phyloP scores from a whole-genome alignment of 2,329 filamentous ascomycete species.

The Cytospora chrysosperma region DNA sequence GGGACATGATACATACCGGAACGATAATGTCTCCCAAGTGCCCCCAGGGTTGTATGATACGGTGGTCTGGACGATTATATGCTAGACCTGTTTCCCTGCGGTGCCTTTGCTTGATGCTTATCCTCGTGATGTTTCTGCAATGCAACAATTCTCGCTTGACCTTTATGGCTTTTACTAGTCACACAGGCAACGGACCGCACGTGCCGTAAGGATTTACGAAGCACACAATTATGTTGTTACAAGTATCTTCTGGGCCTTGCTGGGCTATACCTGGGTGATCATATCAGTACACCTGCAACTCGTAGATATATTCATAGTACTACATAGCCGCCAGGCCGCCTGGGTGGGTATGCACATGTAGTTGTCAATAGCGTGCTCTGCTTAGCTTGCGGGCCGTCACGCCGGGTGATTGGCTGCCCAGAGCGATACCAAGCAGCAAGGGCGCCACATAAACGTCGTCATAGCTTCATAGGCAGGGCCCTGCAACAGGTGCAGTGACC shows the following conservation, averaged over 20 bases:
- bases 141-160: neutral
- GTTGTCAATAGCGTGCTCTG: neutral
- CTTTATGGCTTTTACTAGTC: no score
- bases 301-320: no score
- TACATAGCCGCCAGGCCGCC: no score
- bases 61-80: neutral
- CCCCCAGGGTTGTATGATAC: neutral
- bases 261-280: no score
- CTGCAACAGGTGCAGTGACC: neutral
- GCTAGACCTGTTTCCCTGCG: neutral
- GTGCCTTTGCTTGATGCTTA: neutral
- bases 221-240: no score
- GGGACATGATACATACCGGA: conserved; percentile 10
- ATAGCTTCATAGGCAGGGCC: neutral
- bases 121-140: neutral
- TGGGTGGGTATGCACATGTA: no score
- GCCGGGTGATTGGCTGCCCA: conserved; percentile 1
- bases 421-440: neutral
- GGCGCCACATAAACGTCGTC: conserved; percentile 10
- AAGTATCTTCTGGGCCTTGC: no score
- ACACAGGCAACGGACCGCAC: no score
- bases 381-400: neutral
- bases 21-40: neutral
- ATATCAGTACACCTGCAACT: no score
- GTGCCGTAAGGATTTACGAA: no score